Conservation (phyloP, 176 grass and related monocot genomes). For the Hsuehochloa calcarea region DNA sequence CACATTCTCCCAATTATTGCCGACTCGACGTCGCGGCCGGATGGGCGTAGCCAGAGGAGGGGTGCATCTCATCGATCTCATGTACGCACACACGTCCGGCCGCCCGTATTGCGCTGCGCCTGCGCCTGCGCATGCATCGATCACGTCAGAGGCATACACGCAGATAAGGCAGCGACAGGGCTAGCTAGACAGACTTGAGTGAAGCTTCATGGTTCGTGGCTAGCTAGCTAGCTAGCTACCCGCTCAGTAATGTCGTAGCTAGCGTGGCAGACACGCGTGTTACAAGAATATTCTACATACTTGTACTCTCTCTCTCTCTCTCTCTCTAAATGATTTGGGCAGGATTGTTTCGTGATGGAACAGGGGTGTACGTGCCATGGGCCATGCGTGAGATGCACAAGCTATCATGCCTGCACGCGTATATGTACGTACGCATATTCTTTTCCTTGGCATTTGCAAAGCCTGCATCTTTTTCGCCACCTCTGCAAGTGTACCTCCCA, state of each 20-base stretch:
- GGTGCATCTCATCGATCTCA: background rate
- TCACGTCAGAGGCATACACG: conserved; percentile 2
- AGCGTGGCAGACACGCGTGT: background rate
- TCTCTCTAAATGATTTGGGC: conserved; percentile 32
- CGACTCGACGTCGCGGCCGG: conserved; percentile 6
- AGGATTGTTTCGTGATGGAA: conserved; percentile 25
- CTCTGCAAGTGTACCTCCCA: background rate
- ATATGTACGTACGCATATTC: background rate
- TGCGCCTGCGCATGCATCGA: conserved; percentile 15
- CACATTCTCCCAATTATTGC: conserved; percentile 5
- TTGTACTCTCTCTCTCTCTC: background rate
- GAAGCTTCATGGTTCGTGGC: conserved; percentile 8
- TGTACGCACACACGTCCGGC: background rate
- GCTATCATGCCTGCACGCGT: background rate
- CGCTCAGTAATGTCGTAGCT: background rate
- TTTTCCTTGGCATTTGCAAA: background rate
- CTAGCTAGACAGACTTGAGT: background rate
- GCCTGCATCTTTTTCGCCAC: background rate
- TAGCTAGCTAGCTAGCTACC: background rate
- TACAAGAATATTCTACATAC: conserved; percentile 30
- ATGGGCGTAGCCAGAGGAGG: background rate
- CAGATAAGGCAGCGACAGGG: background rate
- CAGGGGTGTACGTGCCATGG: background rate
- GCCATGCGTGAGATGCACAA: background rate
- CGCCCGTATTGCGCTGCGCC: background rate